Conservation (phyloP, 768 basidiomycete species). For the Mycena olivaceomarginata region DNA sequence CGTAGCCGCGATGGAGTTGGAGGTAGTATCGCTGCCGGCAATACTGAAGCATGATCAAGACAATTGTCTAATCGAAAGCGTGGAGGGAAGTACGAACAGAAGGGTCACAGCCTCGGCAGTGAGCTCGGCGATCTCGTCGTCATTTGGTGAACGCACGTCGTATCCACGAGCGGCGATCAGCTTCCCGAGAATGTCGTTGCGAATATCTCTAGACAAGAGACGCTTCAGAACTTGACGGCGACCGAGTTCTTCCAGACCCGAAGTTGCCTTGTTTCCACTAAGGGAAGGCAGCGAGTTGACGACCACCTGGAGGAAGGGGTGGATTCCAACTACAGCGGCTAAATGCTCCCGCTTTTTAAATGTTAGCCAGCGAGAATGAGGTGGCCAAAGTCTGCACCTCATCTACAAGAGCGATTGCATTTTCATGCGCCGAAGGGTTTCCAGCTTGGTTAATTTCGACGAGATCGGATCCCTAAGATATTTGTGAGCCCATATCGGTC, state of each 20-base stretch:
- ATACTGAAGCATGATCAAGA: conserved; percentile 45
- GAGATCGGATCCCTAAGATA: conserved; percentile 49
- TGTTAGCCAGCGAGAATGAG: neutral
- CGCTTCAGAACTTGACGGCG: conserved; percentile 50
- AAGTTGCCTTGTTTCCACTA: conserved; percentile 47
- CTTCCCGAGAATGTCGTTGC: conserved; percentile 53
- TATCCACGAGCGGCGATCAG: conserved; percentile 48
- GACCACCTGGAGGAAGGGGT: conserved; percentile 46
- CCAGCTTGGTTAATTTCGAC: conserved; percentile 46
- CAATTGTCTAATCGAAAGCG: neutral
- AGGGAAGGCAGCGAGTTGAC: conserved; percentile 49
- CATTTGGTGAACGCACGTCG: conserved; percentile 37
- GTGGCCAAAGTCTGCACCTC: conserved; percentile 43
- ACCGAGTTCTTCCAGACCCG: conserved; percentile 47
- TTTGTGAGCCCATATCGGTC: neutral
- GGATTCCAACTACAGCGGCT: conserved; percentile 52
- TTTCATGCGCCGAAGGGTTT: conserved; percentile 43
- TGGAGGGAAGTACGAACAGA: conserved; percentile 45
- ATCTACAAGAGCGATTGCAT: conserved; percentile 53
- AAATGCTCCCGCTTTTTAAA: conserved; percentile 51
- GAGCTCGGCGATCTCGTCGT: conserved; percentile 49
- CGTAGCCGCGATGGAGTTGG: conserved; percentile 54
- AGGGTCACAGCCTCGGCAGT: conserved; percentile 54
- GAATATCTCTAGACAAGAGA: conserved; percentile 38
- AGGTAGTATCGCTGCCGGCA: conserved; percentile 59